Percentiles rank a stretch among this genome's conserved stretches.
These are phyloP conservation scores for Chaetomiaceae sp. DNA, from an alignment of 2,329 filamentous ascomycete genomes.

Conservation along the genomic window DNA sequence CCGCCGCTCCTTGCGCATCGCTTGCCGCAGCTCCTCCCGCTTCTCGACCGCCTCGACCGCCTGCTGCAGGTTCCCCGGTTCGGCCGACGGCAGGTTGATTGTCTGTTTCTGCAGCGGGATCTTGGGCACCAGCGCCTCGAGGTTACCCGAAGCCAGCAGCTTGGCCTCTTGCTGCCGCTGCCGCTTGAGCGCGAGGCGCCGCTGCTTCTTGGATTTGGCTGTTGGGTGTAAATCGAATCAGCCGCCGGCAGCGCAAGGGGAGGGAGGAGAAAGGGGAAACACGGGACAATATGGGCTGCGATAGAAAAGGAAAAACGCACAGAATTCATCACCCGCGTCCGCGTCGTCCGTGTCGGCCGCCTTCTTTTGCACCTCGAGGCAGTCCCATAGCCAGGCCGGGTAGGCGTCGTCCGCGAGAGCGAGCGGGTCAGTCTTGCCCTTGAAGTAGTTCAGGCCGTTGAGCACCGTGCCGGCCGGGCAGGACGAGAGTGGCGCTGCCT, in stretches of 20 bases:
- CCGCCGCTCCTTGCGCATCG: slow-evolving; percentile 69
- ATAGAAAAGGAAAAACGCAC: slow-evolving; percentile 44
- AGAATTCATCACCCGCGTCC: slow-evolving; percentile 68
- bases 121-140: slow-evolving; percentile 59
- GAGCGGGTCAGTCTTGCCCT: slow-evolving; percentile 65
- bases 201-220: slow-evolving; percentile 84
- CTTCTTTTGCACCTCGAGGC: slow-evolving; percentile 58
- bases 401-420: slow-evolving; percentile 71
- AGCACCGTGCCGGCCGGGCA: slow-evolving; percentile 64
- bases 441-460: slow-evolving; percentile 70
- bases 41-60: slow-evolving; percentile 43
- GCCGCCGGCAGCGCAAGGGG: background rate
- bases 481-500: slow-evolving; percentile 36
- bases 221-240: background rate
- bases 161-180: slow-evolving; percentile 50
- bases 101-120: slow-evolving; percentile 72
- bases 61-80: slow-evolving; percentile 38
- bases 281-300: background rate
- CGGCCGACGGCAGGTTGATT: slow-evolving; percentile 59
- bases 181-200: slow-evolving; percentile 62
- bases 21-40: slow-evolving; percentile 59
- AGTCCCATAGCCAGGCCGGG: slow-evolving; percentile 72
- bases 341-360: slow-evolving; percentile 42
- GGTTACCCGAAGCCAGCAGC: slow-evolving; percentile 58
- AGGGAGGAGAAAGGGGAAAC: background rate